These are phyloP conservation scores for Fusarium kyushuense DNA, from an alignment of 2,329 filamentous ascomycete genomes.

Conservation along the genomic window DNA sequence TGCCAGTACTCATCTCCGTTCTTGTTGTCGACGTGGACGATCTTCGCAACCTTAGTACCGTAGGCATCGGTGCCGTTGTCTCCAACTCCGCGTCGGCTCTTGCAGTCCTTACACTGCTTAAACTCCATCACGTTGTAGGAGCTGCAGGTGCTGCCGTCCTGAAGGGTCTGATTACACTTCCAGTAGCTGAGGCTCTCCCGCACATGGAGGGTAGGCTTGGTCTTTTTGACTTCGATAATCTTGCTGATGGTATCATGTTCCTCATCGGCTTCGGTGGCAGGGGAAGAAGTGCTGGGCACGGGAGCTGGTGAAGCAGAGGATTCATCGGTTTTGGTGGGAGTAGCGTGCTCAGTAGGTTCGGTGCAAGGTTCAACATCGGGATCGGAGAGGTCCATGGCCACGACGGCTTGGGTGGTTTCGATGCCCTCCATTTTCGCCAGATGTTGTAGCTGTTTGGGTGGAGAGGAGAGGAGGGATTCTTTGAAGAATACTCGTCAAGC, in stretches of 20 bases:
- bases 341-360: neutral
- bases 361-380: conserved; percentile 2
- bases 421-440: conserved; percentile 19
- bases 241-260: conserved; percentile 3
- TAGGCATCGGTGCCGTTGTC: conserved; percentile 31
- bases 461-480: neutral
- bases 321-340: neutral
- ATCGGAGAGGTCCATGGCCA: conserved; percentile 19
- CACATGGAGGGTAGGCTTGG: conserved; percentile 20
- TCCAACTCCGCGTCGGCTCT: conserved; percentile 24
- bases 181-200: conserved; percentile 28
- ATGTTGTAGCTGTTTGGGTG: neutral
- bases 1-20: conserved; percentile 27
- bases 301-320: neutral
- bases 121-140: conserved; percentile 23
- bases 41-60: conserved; percentile 31
- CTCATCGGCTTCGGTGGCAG: neutral
- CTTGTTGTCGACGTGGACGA: conserved; percentile 22
- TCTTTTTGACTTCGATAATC: conserved; percentile 13
- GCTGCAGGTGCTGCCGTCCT: conserved; percentile 19
- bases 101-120: conserved; percentile 32
- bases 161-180: conserved; percentile 31
- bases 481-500: neutral
- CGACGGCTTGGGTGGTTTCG: conserved; percentile 4
- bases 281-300: neutral